Conservation (phyloP, 169 alveolate genomes). For the Plasmodium gaboni region DNA sequence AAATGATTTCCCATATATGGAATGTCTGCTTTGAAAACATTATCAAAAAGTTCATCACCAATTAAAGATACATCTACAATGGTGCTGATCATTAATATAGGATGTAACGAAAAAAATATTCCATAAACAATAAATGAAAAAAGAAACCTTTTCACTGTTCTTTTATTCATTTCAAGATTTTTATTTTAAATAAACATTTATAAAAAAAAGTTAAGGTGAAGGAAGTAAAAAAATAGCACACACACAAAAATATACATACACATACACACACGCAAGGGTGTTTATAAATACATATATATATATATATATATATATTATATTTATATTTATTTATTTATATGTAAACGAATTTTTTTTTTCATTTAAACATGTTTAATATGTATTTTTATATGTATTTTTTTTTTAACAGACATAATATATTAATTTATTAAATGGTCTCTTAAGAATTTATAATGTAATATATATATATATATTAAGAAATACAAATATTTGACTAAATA, state of each 20-base stretch:
- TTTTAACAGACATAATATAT: too few relatives aligned
- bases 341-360: too few relatives aligned
- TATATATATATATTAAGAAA: neutral
- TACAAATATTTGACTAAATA: neutral
- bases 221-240: neutral
- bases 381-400: neutral
- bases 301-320: neutral
- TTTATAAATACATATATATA: neutral
- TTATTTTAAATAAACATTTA: neutral
- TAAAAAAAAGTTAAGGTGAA: neutral
- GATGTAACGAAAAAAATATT: constrained; percentile 20
- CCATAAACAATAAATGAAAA: constrained; percentile 12
- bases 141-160: constrained; percentile 33
- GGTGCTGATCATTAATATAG: constrained; percentile 8
- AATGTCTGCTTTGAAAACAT: constrained; percentile 29
- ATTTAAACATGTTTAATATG: neutral
- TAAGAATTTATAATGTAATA: neutral
- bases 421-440: too few relatives aligned
- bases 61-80: constrained; percentile 25
- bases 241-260: neutral
- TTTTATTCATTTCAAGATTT: neutral
- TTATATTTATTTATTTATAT: neutral
- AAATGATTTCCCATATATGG: constrained; percentile 53
- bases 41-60: constrained; percentile 35
- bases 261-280: neutral